Conservation (phyloP, 164 flowering plant genomes). For the Kingdonia uniflora region DNA sequence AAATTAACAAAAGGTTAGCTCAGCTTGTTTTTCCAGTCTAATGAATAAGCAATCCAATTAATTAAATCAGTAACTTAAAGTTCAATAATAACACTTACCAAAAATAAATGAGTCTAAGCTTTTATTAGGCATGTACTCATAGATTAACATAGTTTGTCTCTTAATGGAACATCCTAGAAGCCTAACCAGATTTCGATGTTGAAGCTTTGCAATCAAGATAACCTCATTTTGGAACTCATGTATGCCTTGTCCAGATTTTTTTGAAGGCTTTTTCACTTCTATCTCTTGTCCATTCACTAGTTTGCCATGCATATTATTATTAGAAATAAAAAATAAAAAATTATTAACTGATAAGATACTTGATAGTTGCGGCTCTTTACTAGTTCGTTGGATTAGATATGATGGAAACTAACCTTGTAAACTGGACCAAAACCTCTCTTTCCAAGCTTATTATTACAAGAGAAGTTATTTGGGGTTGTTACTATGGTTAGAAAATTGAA, state of each 20-base stretch:
- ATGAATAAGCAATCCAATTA: not conserved
- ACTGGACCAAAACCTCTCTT: constrained; percentile 8
- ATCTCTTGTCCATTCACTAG: constrained; percentile 2
- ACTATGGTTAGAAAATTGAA: not conserved
- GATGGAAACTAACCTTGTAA: constrained; percentile 2
- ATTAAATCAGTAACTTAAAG: not conserved
- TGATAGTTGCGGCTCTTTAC: too few relatives aligned
- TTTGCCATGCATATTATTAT: not conserved
- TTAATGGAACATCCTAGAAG: constrained; percentile 4
- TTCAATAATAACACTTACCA: not conserved
- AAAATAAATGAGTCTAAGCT: constrained; percentile 1
- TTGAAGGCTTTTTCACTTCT: constrained; percentile 3
- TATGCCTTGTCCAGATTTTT: constrained; percentile 3
- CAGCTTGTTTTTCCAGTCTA: not conserved
- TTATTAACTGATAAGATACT: not conserved
- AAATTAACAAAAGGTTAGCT: not conserved
- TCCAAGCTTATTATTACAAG: not conserved
- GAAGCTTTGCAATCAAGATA: constrained; percentile 4
- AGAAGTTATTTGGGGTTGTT: constrained; percentile 3
- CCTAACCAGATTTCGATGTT: constrained; percentile 8
- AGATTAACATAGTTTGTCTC: not conserved
- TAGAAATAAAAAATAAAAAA: not conserved
- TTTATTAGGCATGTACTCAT: constrained; percentile 5
- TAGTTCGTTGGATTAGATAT: not conserved
- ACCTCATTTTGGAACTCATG: constrained; percentile 6